Evolutionary conservation across 1,284 basidiomycete genomes (phyloP).

Genomic region (Irpex sp.): DNA sequence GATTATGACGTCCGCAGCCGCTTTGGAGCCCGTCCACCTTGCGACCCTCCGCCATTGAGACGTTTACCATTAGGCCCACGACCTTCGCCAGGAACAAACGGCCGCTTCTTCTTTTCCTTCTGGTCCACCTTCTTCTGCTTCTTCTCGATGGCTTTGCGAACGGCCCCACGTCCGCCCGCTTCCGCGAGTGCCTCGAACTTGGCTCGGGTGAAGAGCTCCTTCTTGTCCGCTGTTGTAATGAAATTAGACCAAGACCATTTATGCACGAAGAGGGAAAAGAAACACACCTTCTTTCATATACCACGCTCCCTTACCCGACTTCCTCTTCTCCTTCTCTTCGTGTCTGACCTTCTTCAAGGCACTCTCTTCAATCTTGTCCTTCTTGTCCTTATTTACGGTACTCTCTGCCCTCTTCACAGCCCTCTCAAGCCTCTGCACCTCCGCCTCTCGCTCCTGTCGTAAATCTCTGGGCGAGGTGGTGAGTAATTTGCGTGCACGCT

Average conservation of each 20-base stretch:
- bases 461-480: conserved; percentile 61
- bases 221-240: conserved; percentile 65
- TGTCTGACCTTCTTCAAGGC: conserved; percentile 58
- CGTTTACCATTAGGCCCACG: background rate
- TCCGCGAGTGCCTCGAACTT: conserved; percentile 75
- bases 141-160: conserved; percentile 87
- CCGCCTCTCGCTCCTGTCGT: conserved; percentile 62
- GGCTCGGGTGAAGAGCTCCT: conserved; percentile 67
- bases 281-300: conserved; percentile 81
- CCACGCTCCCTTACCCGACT: conserved; percentile 80
- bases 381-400: conserved; percentile 69
- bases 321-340: conserved; percentile 72
- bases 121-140: conserved; percentile 83
- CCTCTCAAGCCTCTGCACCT: conserved; percentile 73
- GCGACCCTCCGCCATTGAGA: background rate
- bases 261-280: background rate
- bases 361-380: conserved; percentile 66
- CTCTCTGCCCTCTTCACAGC: conserved; percentile 81
- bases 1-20: conserved; percentile 9
- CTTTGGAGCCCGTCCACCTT: conserved; percentile 8
- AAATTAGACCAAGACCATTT: background rate
- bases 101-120: conserved; percentile 86
- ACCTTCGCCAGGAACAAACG: conserved; percentile 40
- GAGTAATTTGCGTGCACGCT: conserved; percentile 68
- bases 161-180: conserved; percentile 73